Base-by-base conservation (phyloP, 75 land plant species). In the Larix kaempferi region DNA sequence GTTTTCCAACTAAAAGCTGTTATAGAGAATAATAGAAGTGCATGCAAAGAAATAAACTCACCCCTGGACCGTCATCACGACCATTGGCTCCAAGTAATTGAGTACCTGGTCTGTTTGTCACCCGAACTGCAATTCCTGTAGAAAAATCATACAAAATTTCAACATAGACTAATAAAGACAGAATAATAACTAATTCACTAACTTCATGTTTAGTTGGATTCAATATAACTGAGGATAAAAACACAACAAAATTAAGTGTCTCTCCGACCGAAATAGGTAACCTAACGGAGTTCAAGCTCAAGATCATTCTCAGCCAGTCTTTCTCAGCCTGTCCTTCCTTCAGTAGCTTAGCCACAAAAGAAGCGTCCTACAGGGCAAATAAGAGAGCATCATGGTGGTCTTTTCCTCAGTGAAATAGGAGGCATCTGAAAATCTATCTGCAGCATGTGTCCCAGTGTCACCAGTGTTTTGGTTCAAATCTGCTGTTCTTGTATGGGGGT, bases 61-160 rank as follows among this genome's bases (percentile, higher is more conserved):
- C 99, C 77, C 85, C 79, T 25, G 91, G 93, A 29, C 99, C 99
- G 81, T 97, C 99, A 86, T 97, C 99, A 75, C 99, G 95, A 29
- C 99, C 98, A 90, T 91, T 97, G 27, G 86, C 86, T 59, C 99
- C 99, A 19, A 97, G 85, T 69, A 89, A 74, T 72, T 97, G 98
- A 61, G 87, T 78, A 61, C 89, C 92, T 62, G 99, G 98, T 86
- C 99, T 91, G 84, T 86, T 92, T 56, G 90, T 93, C 55, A 88
- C 91, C 67, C 93, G 87, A 23, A 97, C 84, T n/a, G 85, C 74
- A 8, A 88, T 71, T 75, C 94, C 99, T 97, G 86, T 35, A 66
- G 26, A 33, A 35, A 60, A 72, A 5, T 21, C 22, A 27, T 16
- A 26, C 6, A 60, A 25, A 79, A 35, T 22, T 27, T 78, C 27